Base-by-base conservation (phyloP, 2,329 filamentous ascomycete species). In the Xylaria digitata region DNA sequence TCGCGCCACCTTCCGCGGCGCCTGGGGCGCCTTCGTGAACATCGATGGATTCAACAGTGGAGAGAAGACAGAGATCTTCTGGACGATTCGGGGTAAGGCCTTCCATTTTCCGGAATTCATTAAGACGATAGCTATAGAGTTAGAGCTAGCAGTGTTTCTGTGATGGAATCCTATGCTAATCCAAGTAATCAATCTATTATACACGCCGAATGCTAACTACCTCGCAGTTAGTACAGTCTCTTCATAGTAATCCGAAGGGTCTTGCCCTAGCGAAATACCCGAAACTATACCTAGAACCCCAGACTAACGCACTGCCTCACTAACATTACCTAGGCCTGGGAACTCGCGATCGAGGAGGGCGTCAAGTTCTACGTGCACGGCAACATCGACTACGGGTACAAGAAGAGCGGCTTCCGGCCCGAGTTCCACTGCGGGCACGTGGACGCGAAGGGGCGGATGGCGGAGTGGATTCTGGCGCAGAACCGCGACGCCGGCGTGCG, bases 41-140 rank as follows among this genome's bases (percentile, higher is more conserved):
- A 82, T 85, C 48, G 85, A 87, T 68, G 83, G 84, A 15, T 86
- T 86, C 74, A 85, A 84, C 65, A 76, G 77, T 26, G 85, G 84
- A 40, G 84, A 86, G 74, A 86, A 86, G 71, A 78, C 78, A 0
- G 84, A 87, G 72, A 81, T 80, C 1, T 86, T 79, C 71, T 87
- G 80, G 82, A 75, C 78, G 6, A 78, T 85, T 54, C 76, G 83
- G 46, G 67, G 64, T 64, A 21, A 42, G 57, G 13, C 5, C 8
- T 48, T 46, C n/a, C 40, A 17, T 2, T 32, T 19, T 2, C 6
- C 17, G 26, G 0, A 15, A 9, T 9, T 37, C 1, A 15, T 40
- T 40, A 2, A 40, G 37, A 6, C 32, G 9, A 34, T 8, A 8
- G 32, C 32, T 6, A 11, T 11, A 11, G 32, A 34, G 32, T 8